Base-by-base conservation (phyloP, 768 basidiomycete species). In the Agrocybe chaxingu region DNA sequence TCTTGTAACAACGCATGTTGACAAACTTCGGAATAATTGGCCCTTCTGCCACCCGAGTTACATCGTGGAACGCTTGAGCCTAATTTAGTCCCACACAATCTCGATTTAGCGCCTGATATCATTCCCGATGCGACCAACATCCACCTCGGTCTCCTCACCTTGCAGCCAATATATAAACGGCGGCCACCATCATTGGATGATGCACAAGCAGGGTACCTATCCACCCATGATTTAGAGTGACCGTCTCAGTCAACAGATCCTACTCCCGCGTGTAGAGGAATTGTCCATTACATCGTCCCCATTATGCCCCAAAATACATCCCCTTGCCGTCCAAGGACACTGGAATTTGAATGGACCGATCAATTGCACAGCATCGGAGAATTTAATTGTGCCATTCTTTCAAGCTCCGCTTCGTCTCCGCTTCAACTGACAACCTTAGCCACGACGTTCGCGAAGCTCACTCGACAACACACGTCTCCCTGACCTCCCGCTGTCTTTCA, bases 21-120 rank as follows among this genome's bases (percentile, higher is more conserved):
- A 50, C 56, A 55, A 56, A 62, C 62, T 66, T 69, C 70, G 68
- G 66, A 62, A 54, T 65, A 70, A 63, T 59, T 59, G 51, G 58
- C 53, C 55, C 64, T 66, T 67, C 64, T 63, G 67, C 67, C 70
- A 67, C 66, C 66, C 62, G 65, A 57, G 57, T 58, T 42, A 41
- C 53, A 53, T 57, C 56, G 43, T 59, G 56, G 58, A 51, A 60
- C 51, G 47, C 47, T 48, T 48, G 41, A 50, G 45, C 49, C 55
- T 45, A 44, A 50, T 55, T 34, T 34, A 45, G 43, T 42, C 31
- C 48, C 36, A 35, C 13, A 35, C n/a, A 29, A 58, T 56, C 58
- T 48, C 42, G 58, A 59, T 59, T 42, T 48, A 52, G 48, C 9
- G 30, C 18, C 33, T 40, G 50, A 57, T 53, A 39, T 12, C 37